Conservation (phyloP, 1,284 basidiomycete genomes). For the Sparassis latifolia region DNA sequence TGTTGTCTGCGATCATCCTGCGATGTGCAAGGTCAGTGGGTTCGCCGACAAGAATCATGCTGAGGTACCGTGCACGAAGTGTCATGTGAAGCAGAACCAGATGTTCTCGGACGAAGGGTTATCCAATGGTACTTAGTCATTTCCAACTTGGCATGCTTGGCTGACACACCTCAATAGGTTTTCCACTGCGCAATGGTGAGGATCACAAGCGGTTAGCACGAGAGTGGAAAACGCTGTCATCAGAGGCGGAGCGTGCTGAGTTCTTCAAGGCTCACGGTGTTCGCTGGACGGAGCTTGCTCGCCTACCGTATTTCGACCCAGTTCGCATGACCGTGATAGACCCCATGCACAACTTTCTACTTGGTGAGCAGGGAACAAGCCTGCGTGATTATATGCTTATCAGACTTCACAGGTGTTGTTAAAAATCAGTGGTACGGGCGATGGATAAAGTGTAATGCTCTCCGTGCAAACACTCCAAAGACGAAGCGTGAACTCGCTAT, state of each 20-base stretch:
- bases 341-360: conserved; percentile 28
- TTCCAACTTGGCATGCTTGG: neutral
- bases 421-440: conserved; percentile 24
- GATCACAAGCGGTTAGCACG: neutral
- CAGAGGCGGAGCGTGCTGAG: neutral
- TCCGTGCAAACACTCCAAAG: conserved; percentile 7
- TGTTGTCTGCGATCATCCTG: conserved; percentile 22
- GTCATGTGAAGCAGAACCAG: neutral
- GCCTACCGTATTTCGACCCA: conserved; percentile 26
- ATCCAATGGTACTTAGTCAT: neutral
- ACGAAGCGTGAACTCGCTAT: conserved; percentile 19
- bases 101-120: neutral
- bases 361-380: conserved; percentile 15
- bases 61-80: conserved; percentile 1
- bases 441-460: conserved; percentile 20
- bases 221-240: neutral
- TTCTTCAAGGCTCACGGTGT: conserved; percentile 17
- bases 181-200: neutral
- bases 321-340: conserved; percentile 24
- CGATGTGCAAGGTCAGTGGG: conserved; percentile 24
- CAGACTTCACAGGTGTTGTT: conserved; percentile 14
- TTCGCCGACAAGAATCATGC: conserved; percentile 21
- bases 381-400: neutral
- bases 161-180: neutral
- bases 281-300: conserved; percentile 23